A percentile compares a stretch with the other conserved stretches of the same genome.
Conservation (phyloP, 495 filamentous ascomycete genomes). For the Haplographium delicatum region DNA sequence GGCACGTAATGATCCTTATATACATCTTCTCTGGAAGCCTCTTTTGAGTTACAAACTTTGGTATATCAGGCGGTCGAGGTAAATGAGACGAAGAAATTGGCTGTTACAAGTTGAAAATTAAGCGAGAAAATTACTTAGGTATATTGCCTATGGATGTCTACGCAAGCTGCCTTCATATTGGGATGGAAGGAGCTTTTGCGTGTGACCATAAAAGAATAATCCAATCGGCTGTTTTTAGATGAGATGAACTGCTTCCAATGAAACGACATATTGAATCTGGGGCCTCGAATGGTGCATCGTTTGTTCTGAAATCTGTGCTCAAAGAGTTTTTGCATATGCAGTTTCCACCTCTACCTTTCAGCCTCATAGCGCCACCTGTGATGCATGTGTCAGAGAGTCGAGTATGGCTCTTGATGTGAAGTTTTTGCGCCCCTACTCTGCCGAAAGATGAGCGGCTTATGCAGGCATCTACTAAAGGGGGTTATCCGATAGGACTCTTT, state of each 20-base stretch:
- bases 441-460: neutral
- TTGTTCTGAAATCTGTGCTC: neutral
- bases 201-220: neutral
- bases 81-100: neutral
- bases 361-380: neutral
- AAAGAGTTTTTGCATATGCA: slow-evolving; percentile 1
- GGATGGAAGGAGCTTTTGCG: neutral
- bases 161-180: neutral
- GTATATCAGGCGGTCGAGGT: too few relatives aligned
- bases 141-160: neutral
- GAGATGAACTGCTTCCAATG: neutral
- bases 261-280: neutral
- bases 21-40: neutral
- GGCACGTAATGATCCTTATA: neutral
- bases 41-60: neutral
- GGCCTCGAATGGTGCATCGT: neutral
- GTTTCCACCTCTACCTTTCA: neutral
- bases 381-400: neutral
- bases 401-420: neutral
- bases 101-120: neutral
- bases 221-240: neutral
- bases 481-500: neutral
- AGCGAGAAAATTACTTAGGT: neutral
- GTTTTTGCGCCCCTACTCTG: neutral
- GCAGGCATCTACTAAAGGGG: neutral